Evolutionary conservation across 805 yeast genomes (phyloP), one percentile per base, ranked within the genome.

Genomic region (Ogataea trehalophila): DNA sequence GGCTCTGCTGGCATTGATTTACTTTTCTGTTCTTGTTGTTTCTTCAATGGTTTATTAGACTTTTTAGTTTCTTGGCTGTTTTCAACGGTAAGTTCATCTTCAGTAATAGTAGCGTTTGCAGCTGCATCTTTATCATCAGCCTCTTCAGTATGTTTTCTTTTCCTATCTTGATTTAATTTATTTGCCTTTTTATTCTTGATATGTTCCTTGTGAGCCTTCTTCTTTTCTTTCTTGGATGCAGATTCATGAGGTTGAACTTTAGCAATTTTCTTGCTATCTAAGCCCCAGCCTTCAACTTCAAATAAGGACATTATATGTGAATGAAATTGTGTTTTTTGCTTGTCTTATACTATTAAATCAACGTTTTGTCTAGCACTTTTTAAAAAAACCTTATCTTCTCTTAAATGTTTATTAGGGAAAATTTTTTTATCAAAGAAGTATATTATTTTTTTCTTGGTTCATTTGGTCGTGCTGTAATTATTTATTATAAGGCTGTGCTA

Each of bases 211-310:
- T 22, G 42, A 50, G 49, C 55, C 55, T 37, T 52, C 49, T 65
- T 66, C 54, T 50, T 52, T 44, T 53, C 49, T 20, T 46, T 44
- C 16, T 31, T 46, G 6, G 31, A 26, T 26, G 62, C 58, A 2
- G 73, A 72, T 23, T 20, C 33, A 20, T 34, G 14, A 6, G 40
- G 14, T 17, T 17, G 17, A 29, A 76, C 81, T 38, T 69, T 61
- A 2, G 75, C 80, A 14, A 85, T 79, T 39, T 76, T 72, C 48
- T 71, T 68, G 41, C 74, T 60, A 53, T 80, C 78, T 45, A 88
- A 62, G 53, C 83, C 75, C 96, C 96, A 88, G 16, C 95, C 96
- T 44, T 81, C 87, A 18, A 85, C 90, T 61, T 83, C 76, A 61
- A 88, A 88, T 52, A 88, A 72, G 33, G 87, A 77, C 91, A 84